Percentiles rank a stretch among this genome's conserved stretches.
Conservation (phyloP, 2,329 filamentous ascomycete species). For the Madurella fahalii region DNA sequence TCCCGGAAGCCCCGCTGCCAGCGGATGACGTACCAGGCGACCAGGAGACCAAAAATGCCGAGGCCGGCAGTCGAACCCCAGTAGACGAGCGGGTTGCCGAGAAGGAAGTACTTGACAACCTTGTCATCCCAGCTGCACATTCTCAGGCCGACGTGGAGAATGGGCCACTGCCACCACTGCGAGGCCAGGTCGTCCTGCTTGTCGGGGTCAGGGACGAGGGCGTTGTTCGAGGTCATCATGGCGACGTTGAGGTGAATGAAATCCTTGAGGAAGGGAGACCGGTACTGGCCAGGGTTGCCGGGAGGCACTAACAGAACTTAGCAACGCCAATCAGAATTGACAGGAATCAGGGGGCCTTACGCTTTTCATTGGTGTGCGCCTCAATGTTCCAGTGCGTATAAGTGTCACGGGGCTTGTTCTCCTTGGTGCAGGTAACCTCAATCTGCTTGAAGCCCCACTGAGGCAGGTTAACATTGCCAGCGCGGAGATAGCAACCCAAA, state of each 20-base stretch:
- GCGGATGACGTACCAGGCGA: constrained; percentile 81
- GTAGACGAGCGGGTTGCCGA: constrained; percentile 94
- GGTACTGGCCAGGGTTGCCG: constrained; percentile 86
- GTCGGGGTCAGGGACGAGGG: constrained; percentile 92
- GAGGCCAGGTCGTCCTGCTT: constrained; percentile 98
- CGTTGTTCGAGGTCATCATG: constrained; percentile 99
- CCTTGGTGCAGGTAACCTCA: constrained; percentile 90
- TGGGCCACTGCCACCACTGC: constrained; percentile 97
- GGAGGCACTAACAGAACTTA: constrained; percentile 64
- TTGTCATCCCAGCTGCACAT: constrained; percentile 99
- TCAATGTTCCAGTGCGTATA: constrained; percentile 99
- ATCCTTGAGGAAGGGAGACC: constrained; percentile 94
- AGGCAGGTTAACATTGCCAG: constrained; percentile 91
- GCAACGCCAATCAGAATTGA: constrained; percentile 20
- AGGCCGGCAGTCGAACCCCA: constrained; percentile 86
- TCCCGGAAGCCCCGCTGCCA: constrained; percentile 95
- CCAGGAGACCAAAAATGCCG: constrained; percentile 64
- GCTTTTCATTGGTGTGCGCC: constrained; percentile 86
- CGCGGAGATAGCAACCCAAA: constrained; percentile 88
- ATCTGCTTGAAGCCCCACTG: constrained; percentile 99
- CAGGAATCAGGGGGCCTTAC: constrained; percentile 45
- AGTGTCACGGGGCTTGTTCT: constrained; percentile 85
- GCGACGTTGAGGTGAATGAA: constrained; percentile 95
- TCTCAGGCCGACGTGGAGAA: constrained; percentile 88
- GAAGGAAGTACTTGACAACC: constrained; percentile 95